These are phyloP conservation scores for Pinus taeda DNA, from an alignment of 75 land plant genomes.

Conservation along the genomic window DNA sequence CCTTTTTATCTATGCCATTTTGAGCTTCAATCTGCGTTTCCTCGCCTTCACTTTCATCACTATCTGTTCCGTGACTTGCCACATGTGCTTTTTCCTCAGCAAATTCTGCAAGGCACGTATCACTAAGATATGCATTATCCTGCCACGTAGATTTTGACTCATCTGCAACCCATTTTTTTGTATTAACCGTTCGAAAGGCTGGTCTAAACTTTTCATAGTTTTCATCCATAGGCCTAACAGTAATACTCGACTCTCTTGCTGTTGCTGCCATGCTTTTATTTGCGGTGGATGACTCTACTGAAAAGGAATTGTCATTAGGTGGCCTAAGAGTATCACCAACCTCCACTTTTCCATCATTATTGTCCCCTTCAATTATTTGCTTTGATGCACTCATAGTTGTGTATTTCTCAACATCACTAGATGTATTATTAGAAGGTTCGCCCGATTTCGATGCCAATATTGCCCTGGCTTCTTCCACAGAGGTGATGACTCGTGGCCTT, in stretches of 20 bases:
- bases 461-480: conserved; percentile 72
- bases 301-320: background rate
- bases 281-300: background rate
- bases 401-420: conserved; percentile 1
- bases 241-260: background rate
- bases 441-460: conserved; percentile 40
- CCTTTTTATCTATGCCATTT: conserved; percentile 34
- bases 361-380: background rate
- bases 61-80: background rate
- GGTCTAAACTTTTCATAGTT: conserved; percentile 10
- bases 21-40: conserved; percentile 4
- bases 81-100: background rate
- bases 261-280: background rate
- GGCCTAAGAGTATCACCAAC: background rate
- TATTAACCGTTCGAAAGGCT: background rate
- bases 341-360: background rate
- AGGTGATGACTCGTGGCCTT: conserved; percentile 49
- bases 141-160: background rate
- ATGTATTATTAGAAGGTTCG: background rate
- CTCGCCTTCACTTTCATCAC: conserved; percentile 4
- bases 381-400: background rate
- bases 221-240: background rate
- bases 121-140: background rate
- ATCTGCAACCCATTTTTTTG: background rate
- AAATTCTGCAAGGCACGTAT: background rate